A percentile compares a stretch with the other conserved stretches of the same genome.
Conservation (phyloP, 2,329 filamentous ascomycete species). For the Trichoderma oligosporum region DNA sequence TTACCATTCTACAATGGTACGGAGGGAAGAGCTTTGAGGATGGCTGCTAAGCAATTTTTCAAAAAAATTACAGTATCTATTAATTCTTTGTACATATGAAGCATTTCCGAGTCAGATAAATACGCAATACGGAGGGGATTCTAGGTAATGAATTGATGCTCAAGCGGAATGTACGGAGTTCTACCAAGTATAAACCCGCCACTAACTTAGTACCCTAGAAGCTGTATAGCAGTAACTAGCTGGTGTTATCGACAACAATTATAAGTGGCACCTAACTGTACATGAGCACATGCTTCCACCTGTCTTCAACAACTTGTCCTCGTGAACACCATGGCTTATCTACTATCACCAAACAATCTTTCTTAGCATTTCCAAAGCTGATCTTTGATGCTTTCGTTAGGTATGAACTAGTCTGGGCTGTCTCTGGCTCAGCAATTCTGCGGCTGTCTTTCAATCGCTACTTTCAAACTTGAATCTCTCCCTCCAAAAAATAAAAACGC, state of each 20-base stretch:
- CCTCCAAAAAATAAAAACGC: not conserved
- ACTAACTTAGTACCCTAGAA: not conserved
- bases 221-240: not conserved
- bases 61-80: too few species aligned
- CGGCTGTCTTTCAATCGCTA: not conserved
- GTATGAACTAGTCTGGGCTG: not conserved
- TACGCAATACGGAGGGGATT: too few species aligned
- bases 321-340: conserved; percentile 16
- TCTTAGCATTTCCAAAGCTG: not conserved
- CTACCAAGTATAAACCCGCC: not conserved
- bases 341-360: not conserved
- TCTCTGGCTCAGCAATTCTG: not conserved
- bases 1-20: too few species aligned
- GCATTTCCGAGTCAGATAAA: too few species aligned
- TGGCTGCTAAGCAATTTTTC: too few species aligned
- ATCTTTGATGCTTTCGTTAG: not conserved
- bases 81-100: too few species aligned
- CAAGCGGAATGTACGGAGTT: too few species aligned
- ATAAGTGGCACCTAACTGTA: not conserved
- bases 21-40: too few species aligned
- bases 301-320: conserved; percentile 10
- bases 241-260: conserved; percentile 2
- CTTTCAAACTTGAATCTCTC: not conserved
- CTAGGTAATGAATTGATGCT: too few species aligned
- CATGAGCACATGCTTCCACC: conserved; percentile 18